These are phyloP conservation scores for Vigna mungo DNA, from an alignment of 306 rosid genomes.

Conservation along the genomic window DNA sequence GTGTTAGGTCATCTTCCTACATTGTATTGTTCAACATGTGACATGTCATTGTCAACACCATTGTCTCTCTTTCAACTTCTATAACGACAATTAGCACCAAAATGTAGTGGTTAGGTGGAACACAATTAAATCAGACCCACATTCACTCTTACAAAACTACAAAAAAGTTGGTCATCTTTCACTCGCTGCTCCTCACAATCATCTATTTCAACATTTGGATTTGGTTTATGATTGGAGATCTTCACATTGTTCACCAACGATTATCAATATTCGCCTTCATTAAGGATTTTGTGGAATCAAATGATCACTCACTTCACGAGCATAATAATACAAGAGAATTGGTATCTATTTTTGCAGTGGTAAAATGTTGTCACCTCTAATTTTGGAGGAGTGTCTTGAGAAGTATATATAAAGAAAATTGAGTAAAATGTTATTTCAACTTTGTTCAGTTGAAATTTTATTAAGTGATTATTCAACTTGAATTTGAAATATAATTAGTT, in stretches of 20 bases:
- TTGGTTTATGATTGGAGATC: background rate
- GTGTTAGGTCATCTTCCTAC: background rate
- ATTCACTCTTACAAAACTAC: background rate
- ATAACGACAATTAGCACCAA: background rate
- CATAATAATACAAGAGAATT: background rate
- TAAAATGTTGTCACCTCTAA: background rate
- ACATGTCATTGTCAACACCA: background rate
- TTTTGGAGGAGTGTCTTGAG: background rate
- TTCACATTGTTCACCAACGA: background rate
- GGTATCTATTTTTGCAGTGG: too few relatives aligned
- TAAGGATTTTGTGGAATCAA: background rate
- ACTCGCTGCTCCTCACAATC: background rate
- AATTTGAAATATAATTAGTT: too few relatives aligned
- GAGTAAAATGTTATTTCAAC: too few relatives aligned
- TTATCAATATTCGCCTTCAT: background rate
- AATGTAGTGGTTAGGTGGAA: slow-evolving; percentile 16
- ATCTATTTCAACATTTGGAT: slow-evolving; percentile 8
- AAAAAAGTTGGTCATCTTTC: background rate
- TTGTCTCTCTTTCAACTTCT: slow-evolving; percentile 3
- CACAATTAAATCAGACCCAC: background rate
- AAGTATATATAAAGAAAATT: background rate
- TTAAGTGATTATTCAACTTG: too few relatives aligned
- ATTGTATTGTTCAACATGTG: slow-evolving; percentile 5
- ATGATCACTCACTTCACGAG: background rate
- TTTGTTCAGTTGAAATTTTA: too few relatives aligned